Base-by-base conservation (phyloP, 352 stramenopile species). In the Globisporangium uncinulatum region DNA sequence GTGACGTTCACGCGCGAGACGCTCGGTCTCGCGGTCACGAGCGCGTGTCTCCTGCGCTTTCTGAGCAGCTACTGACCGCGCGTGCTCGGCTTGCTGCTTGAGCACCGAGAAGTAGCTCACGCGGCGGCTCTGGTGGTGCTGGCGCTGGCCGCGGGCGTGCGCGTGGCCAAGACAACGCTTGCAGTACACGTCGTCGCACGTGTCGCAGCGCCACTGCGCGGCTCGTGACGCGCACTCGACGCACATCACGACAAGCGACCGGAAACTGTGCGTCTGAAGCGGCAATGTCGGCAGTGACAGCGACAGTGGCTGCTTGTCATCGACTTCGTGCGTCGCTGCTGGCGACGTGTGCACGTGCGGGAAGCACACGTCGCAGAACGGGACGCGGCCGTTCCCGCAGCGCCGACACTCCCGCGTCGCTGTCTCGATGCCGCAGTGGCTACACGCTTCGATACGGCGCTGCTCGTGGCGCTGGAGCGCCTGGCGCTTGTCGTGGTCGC, bases 101-200 rank as follows among this genome's bases (percentile, higher is more conserved):
- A 91, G 57, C 15, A 91, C 63, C 0, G 81, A 87, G 56, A 80
- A 87, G 53, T 89, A 91, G 45, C 75, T 87, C 39, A 91, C 51
- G 17, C 77, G 79, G 39, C 75, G 59, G 34, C 69, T 87, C 4
- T 63, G 54, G 31, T 91, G 81, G 15, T 76, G 59, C 37, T 87
- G 76, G 0, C 81, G 66, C 52, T 88, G 68, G 1, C 76, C 78
- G 48, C 84, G 87, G 8, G 69, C 70, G 42, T 91, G 79, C 14
- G 71, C 68, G 10, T 57, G 57, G 8, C 71, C 74, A 48, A 91
- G 61, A 32, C 81, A 91, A 4, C 79, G 69, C 59, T 91, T 91
- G 62, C 81, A 91, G 54, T 75, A 91, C 5, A 71, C 63, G 31
- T 91, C 81, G 14, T 76, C 54, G 43, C 81, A 91, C 4, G 71